These are phyloP conservation scores for Xylariales sp. DNA, from an alignment of 2,329 filamentous ascomycete species.

Conservation along the genomic window DNA sequence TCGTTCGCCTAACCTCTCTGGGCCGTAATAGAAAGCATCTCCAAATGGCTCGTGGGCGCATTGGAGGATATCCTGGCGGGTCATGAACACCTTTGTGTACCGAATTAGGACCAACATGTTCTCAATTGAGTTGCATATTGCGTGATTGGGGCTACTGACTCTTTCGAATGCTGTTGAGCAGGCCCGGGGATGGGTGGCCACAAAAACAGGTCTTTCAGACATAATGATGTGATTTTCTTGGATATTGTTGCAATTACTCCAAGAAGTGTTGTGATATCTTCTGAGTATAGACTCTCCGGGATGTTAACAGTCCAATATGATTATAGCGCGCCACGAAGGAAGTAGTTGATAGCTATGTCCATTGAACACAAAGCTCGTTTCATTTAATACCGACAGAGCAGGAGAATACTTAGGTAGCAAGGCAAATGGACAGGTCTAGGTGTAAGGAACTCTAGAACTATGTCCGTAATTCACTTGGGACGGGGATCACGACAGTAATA, in stretches of 20 bases:
- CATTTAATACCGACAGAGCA: slow-evolving; percentile 36
- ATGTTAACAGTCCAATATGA: slow-evolving; percentile 2
- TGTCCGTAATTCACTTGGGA: slow-evolving; percentile 14
- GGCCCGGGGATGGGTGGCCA: slow-evolving; percentile 91
- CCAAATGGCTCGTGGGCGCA: slow-evolving; percentile 97
- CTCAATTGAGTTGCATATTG: slow-evolving; percentile 29
- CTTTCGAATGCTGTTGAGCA: slow-evolving; percentile 98
- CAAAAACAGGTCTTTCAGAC: slow-evolving; percentile 86
- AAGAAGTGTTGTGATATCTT: slow-evolving; percentile 3
- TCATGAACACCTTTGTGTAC: slow-evolving; percentile 87
- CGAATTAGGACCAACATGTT: slow-evolving; percentile 24
- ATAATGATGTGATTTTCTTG: slow-evolving; percentile 58
- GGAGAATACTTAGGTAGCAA: slow-evolving; percentile 6
- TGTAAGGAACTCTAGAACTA: slow-evolving; percentile 18
- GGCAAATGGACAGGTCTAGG: slow-evolving; percentile 5
- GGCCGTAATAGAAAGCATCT: slow-evolving; percentile 95
- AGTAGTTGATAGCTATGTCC: slow-evolving; percentile 46
- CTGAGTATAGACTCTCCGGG: neutral
- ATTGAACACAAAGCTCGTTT: slow-evolving; percentile 40
- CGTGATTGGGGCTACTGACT: slow-evolving; percentile 62
- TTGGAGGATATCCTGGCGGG: slow-evolving; percentile 80
- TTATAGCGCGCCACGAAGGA: slow-evolving; percentile 48
- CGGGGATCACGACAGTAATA: slow-evolving; percentile 26
- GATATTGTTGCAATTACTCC: slow-evolving; percentile 45
- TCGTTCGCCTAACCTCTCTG: slow-evolving; percentile 83